These are phyloP conservation scores for Kluyveromyces marxianus DNA, from an alignment of 1,139 yeast genomes.

Conservation along the genomic window DNA sequence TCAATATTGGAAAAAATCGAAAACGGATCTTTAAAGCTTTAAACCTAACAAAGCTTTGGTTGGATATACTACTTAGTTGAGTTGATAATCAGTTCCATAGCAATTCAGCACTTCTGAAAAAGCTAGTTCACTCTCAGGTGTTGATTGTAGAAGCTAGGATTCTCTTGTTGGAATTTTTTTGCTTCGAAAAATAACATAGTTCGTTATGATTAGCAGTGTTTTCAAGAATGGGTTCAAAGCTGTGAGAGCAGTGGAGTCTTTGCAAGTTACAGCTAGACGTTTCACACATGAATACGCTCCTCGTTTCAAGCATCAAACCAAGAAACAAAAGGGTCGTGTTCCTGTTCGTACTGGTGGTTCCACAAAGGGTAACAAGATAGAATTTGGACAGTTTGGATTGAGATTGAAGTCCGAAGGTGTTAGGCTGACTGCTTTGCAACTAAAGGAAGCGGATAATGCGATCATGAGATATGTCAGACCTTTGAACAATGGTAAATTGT, in stretches of 20 bases:
- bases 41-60: no score
- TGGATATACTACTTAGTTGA: background rate
- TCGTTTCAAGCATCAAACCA: conserved; percentile 60
- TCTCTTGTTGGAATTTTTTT: background rate
- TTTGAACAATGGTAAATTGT: conserved; percentile 48
- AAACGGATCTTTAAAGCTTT: background rate
- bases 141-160: background rate
- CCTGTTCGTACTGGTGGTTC: conserved; percentile 95
- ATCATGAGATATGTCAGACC: conserved; percentile 70
- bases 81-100: background rate
- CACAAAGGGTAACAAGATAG: conserved; percentile 72
- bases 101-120: no score
- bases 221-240: background rate
- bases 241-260: background rate
- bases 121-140: background rate
- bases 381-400: conserved; percentile 79
- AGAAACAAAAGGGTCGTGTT: conserved; percentile 92
- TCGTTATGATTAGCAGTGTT: conserved; percentile 4
- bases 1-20: background rate
- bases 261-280: conserved; percentile 32
- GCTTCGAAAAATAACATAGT: background rate
- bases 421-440: conserved; percentile 81
- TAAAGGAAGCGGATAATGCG: conserved; percentile 85
- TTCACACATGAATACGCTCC: conserved; percentile 85
- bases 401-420: conserved; percentile 83